Evolutionary conservation across 148 eudicot genomes (phyloP), one percentile per base, ranked within the genome.

Genomic region (Amaranthus palmeri): DNA sequence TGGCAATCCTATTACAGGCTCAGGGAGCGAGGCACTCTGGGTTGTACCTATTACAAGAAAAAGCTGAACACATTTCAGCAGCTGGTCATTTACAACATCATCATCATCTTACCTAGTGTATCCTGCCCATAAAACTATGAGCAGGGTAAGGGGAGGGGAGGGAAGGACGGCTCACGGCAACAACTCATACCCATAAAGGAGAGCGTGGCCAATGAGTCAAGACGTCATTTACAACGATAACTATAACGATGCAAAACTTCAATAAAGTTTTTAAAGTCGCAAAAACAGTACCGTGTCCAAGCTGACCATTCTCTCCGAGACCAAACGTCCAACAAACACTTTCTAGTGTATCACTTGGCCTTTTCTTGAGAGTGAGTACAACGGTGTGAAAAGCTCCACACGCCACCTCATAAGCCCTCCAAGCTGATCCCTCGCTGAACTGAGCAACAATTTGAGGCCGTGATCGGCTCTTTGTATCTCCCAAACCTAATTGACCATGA

Each of bases 311-410:
- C 61, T 88, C 92, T 48, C 97, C 97, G 13, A 79, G 88, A 48
- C 97, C 97, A 69, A 92, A 92, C 10, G 96, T 92, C 88, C 88
- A 92, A 70, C 93, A 90, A n/a, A 83, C 72, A 51, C 88, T 86
- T 69, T 80, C 85, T 45, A 78, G 57, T 8, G 77, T 58, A 49
- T 85, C 90, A 54, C 79, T 81, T 18, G 89, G 75, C 53, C 78
- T 62, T 77, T 80, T 86, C 41, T 78, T 85, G n/a, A 81, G 73
- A 52, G 91, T 69, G 18, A 92, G 90, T 60, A 92, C 67, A 60
- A 88, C 91, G 9, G 93, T 90, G 76, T 90, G 97, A 65, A 77
- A 84, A 4, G 91, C 87, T 59, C 97, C 97, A 79, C 96, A 92
- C 14, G 91, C 90, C 46, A 88, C 85, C 46, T 87, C 89, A 73